These are phyloP conservation scores for Cystoderma amianthinum DNA, from an alignment of 768 basidiomycete genomes.

Conservation along the genomic window DNA sequence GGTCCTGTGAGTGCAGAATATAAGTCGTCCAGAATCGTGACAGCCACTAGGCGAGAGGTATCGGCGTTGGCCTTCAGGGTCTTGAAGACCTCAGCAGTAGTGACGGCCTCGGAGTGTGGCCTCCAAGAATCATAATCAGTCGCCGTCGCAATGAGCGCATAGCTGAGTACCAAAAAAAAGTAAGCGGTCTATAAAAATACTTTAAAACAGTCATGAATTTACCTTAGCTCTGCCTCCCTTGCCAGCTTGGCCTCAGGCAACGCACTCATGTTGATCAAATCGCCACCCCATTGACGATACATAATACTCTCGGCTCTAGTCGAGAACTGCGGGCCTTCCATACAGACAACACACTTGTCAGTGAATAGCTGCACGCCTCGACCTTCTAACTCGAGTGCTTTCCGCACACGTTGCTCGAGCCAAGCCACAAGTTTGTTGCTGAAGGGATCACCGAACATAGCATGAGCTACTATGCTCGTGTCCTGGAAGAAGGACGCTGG, in stretches of 20 bases:
- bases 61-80: constrained; percentile 83
- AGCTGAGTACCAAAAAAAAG: constrained; percentile 38
- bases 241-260: constrained; percentile 97
- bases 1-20: constrained; percentile 41
- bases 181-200: background rate
- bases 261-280: constrained; percentile 96
- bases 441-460: constrained; percentile 93
- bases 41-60: constrained; percentile 75
- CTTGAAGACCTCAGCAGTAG: constrained; percentile 86
- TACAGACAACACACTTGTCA: constrained; percentile 85
- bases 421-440: constrained; percentile 54
- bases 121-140: constrained; percentile 98
- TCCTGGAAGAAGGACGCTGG: constrained; percentile 84
- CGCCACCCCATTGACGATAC: constrained; percentile 90
- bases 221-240: constrained; percentile 92
- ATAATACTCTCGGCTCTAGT: constrained; percentile 95
- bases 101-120: constrained; percentile 72
- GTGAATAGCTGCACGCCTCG: constrained; percentile 64
- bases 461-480: constrained; percentile 79
- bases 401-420: constrained; percentile 58
- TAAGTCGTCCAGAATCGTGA: constrained; percentile 61
- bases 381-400: constrained; percentile 55
- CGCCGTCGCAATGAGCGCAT: constrained; percentile 83
- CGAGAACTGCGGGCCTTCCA: constrained; percentile 98
- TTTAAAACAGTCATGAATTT: constrained; percentile 13